Conservation (phyloP, 2,329 filamentous ascomycete species). For the Ophiostoma novo-ulmi region DNA sequence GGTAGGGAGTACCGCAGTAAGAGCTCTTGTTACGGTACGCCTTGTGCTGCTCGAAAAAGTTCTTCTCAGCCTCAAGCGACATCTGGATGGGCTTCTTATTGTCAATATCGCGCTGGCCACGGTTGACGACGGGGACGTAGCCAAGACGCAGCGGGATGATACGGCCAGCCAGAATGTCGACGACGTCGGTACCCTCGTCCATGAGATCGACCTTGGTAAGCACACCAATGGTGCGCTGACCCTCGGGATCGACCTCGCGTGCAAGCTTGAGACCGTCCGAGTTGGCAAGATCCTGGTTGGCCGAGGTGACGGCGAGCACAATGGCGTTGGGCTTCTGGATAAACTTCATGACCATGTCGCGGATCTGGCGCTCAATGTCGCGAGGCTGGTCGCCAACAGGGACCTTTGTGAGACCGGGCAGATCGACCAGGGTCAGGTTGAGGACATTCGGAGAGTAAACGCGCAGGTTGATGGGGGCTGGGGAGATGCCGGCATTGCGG, state of each 20-base stretch:
- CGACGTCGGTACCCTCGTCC: slow-evolving; percentile 96
- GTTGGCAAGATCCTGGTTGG: slow-evolving; percentile 97
- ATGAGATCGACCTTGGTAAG: slow-evolving; percentile 94
- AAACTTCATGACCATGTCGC: slow-evolving; percentile 93
- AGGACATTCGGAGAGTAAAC: slow-evolving; percentile 97
- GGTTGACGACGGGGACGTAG: slow-evolving; percentile 93
- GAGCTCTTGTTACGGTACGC: slow-evolving; percentile 97
- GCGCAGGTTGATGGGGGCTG: slow-evolving; percentile 95
- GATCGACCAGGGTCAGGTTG: slow-evolving; percentile 90
- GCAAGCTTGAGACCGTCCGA: slow-evolving; percentile 96
- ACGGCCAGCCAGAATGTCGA: slow-evolving; percentile 94
- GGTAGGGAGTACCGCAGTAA: slow-evolving; percentile 96
- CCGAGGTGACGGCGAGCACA: slow-evolving; percentile 90
- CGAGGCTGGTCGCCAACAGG: slow-evolving; percentile 96
- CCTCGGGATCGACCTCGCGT: slow-evolving; percentile 91
- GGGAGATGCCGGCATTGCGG: slow-evolving; percentile 96
- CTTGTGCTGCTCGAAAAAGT: slow-evolving; percentile 98
- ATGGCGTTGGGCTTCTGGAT: slow-evolving; percentile 99
- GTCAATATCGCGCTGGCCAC: slow-evolving; percentile 96
- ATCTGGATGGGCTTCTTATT: slow-evolving; percentile 92
- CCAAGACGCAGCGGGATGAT: slow-evolving; percentile 93
- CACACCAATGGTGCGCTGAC: slow-evolving; percentile 90
- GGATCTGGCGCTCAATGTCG: slow-evolving; percentile 97
- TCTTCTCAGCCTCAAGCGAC: slow-evolving; percentile 88
- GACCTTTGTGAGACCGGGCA: slow-evolving; percentile 94